These are phyloP conservation scores for Pyrus bretschneideri DNA, from an alignment of 306 rosid species.

Conservation along the genomic window DNA sequence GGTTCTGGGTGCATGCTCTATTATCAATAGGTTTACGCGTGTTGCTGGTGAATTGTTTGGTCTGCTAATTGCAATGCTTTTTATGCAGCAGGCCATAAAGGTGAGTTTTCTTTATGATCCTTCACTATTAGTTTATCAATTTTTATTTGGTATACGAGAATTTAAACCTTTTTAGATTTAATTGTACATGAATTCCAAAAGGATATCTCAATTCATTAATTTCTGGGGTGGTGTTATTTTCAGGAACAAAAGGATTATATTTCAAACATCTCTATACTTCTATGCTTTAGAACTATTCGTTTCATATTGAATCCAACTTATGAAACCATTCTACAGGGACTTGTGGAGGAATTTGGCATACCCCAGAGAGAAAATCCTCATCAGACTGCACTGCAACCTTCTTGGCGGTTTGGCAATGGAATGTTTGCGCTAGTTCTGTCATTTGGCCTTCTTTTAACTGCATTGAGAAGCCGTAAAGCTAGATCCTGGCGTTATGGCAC, in stretches of 20 bases:
- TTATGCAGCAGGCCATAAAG: constrained; percentile 95
- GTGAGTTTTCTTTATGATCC: constrained; percentile 37
- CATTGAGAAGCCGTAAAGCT: constrained; percentile 83
- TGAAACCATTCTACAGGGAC: constrained; percentile 53
- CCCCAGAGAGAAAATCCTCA: constrained; percentile 49
- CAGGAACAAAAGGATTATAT: background rate
- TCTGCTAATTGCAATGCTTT: constrained; percentile 86
- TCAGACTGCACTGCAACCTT: constrained; percentile 49
- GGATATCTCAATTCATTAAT: background rate
- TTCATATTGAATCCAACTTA: constrained; percentile 9
- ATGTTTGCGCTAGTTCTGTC: constrained; percentile 93
- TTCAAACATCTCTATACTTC: background rate
- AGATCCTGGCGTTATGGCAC: constrained; percentile 97
- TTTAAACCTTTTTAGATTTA: background rate
- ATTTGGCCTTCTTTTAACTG: constrained; percentile 83
- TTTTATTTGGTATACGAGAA: background rate
- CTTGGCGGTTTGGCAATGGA: constrained; percentile 96
- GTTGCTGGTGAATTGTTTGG: constrained; percentile 95
- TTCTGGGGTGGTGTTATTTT: background rate
- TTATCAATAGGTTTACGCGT: constrained; percentile 91
- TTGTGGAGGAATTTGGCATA: constrained; percentile 74
- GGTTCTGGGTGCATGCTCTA: constrained; percentile 83
- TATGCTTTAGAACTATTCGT: background rate
- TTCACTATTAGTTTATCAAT: background rate
- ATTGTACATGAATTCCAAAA: background rate